These are phyloP conservation scores for Schoenoplectus triqueter DNA, from an alignment of 202 grass and related monocot genomes.

Conservation along the genomic window DNA sequence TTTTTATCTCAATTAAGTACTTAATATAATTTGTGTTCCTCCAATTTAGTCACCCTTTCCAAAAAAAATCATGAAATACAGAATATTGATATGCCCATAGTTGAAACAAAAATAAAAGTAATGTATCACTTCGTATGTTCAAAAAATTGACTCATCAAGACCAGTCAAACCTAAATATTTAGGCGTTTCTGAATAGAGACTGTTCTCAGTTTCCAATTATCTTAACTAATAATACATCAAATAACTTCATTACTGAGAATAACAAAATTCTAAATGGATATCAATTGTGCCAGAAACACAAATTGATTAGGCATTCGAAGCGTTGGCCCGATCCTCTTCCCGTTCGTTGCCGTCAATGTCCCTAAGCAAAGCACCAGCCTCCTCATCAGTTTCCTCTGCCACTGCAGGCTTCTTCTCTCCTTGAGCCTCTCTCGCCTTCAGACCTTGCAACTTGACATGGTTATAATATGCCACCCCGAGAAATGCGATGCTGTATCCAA, in stretches of 20 bases:
- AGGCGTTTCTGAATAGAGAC: background rate
- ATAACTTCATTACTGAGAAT: constrained; percentile 25
- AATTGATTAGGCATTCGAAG: constrained; percentile 24
- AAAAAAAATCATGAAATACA: background rate
- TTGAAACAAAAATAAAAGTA: background rate
- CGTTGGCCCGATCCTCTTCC: constrained; percentile 32
- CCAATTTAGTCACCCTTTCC: background rate
- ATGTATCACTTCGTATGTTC: background rate
- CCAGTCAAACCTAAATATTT: background rate
- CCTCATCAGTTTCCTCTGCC: constrained; percentile 42
- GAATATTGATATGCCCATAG: too few relatives aligned
- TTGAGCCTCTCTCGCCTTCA: constrained; percentile 75
- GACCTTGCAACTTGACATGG: constrained; percentile 78
- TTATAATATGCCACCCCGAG: constrained; percentile 90
- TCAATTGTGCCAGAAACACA: constrained; percentile 5
- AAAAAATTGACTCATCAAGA: background rate
- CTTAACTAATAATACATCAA: constrained; percentile 26
- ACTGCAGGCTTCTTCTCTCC: constrained; percentile 4
- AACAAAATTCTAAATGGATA: constrained; percentile 8
- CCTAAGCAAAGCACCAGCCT: constrained; percentile 54
- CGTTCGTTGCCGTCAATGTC: constrained; percentile 39
- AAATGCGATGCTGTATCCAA: constrained; percentile 78
- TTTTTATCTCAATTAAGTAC: background rate
- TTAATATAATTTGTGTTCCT: background rate
- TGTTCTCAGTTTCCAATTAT: constrained; percentile 8